Conservation (phyloP, 768 basidiomycete species). For the Cubamyces lactineus region DNA sequence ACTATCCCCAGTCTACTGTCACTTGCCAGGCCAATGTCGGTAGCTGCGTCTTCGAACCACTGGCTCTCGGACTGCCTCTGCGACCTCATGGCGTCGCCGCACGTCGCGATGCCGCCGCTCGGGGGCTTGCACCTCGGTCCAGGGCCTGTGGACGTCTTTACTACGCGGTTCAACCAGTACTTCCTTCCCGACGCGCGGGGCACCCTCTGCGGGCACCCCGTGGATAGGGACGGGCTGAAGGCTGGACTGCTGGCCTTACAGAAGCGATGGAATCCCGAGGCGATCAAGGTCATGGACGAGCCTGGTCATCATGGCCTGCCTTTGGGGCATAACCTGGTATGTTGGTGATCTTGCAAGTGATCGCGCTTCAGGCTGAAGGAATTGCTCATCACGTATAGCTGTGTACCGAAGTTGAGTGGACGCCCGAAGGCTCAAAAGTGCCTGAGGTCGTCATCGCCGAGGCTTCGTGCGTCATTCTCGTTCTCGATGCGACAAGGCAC, state of each 20-base stretch:
- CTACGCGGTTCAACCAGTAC: slow-evolving; percentile 25
- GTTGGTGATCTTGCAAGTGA: neutral
- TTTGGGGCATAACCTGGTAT: slow-evolving; percentile 3
- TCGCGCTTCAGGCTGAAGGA: too few relatives aligned
- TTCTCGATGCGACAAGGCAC: too few relatives aligned
- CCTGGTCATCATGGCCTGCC: slow-evolving; percentile 3
- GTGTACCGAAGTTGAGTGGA: slow-evolving; percentile 20
- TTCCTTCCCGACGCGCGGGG: slow-evolving; percentile 27
- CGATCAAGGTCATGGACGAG: slow-evolving; percentile 19
- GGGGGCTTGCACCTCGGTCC: slow-evolving; percentile 18
- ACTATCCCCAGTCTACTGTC: neutral
- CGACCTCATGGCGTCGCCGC: slow-evolving; percentile 24
- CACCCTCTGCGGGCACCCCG: slow-evolving; percentile 27
- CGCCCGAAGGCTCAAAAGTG: slow-evolving; percentile 4
- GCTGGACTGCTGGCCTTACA: slow-evolving; percentile 26
- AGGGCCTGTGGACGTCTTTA: slow-evolving; percentile 26
- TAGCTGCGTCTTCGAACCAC: slow-evolving; percentile 11
- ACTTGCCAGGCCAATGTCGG: slow-evolving; percentile 14
- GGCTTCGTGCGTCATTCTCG: slow-evolving; percentile 23
- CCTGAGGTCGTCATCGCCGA: slow-evolving; percentile 23
- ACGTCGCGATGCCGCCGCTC: slow-evolving; percentile 20
- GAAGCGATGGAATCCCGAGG: slow-evolving; percentile 26
- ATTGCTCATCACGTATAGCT: too few relatives aligned
- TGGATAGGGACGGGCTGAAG: slow-evolving; percentile 28
- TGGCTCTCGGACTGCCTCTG: slow-evolving; percentile 25